phyloP scores from a whole-genome alignment of 179 eudicot genomes.

The Actinidia arguta region DNA sequence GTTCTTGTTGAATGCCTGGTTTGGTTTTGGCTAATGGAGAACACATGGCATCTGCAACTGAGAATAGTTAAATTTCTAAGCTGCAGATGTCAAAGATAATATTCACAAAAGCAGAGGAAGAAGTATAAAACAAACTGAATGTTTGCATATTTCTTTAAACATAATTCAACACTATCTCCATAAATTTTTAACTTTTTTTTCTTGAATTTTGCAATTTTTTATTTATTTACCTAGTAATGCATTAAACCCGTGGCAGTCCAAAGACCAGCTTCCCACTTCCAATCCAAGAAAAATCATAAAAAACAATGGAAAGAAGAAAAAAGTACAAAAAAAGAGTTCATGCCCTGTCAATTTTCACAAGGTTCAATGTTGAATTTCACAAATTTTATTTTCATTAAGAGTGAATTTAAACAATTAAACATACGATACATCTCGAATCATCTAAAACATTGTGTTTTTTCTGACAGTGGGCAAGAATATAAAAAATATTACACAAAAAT shows the following conservation, averaged over 20 bases:
- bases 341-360: neutral
- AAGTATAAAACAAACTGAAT: neutral
- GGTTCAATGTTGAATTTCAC: neutral
- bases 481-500: too few species aligned
- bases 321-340: too few species aligned
- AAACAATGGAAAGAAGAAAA: neutral
- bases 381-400: too few species aligned
- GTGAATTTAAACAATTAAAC: neutral
- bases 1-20: conserved; percentile 37
- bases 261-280: neutral
- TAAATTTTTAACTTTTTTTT: neutral
- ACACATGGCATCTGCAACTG: conserved; percentile 61
- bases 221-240: neutral
- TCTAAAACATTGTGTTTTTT: too few species aligned
- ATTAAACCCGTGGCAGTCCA: neutral
- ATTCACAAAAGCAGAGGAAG: neutral
- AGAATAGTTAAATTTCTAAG: conserved; percentile 13
- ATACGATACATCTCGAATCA: too few species aligned
- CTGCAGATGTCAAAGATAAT: neutral
- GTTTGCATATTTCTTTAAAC: neutral
- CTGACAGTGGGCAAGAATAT: too few species aligned
- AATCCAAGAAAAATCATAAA: neutral
- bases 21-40: conserved; percentile 61
- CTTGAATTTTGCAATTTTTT: neutral
- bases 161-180: neutral